Evolutionary conservation across 192 early-diverging fungal genomes (phyloP).

Genomic region (Linnemannia zychae): DNA sequence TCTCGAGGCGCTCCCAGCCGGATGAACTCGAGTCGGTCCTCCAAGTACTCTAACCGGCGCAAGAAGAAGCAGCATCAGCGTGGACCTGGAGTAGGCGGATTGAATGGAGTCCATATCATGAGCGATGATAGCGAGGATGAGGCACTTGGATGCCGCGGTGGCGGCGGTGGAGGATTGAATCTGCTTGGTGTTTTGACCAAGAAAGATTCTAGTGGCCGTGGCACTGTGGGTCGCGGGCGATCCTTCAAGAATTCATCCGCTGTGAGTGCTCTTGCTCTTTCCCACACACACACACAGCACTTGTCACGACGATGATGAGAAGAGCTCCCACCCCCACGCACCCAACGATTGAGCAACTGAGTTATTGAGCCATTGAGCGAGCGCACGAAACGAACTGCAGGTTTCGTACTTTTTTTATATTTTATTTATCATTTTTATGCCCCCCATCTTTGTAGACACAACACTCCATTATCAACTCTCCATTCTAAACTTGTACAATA

Average conservation of each 20-base stretch:
- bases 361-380: background rate
- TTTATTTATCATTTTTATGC: background rate
- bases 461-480: background rate
- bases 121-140: conserved; percentile 24
- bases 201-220: background rate
- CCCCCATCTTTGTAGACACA: background rate
- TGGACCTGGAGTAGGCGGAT: conserved; percentile 2
- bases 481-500: background rate
- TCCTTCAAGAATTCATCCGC: background rate
- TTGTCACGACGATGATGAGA: too few relatives aligned
- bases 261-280: background rate
- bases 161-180: conserved; percentile 48
- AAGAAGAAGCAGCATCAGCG: conserved; percentile 6
- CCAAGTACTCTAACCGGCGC: background rate
- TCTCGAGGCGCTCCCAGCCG: background rate
- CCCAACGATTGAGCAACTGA: background rate
- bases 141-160: conserved; percentile 30
- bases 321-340: too few relatives aligned
- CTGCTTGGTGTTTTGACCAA: conserved; percentile 24
- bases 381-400: background rate
- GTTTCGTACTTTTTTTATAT: background rate
- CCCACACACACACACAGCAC: background rate
- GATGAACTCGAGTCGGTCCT: background rate
- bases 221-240: background rate
- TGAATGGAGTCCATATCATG: conserved; percentile 18